Evolutionary conservation across 2,329 filamentous ascomycete species (phyloP), one percentile per base, ranked within the genome.

Genomic region (Pseudocercospora ulei): DNA sequence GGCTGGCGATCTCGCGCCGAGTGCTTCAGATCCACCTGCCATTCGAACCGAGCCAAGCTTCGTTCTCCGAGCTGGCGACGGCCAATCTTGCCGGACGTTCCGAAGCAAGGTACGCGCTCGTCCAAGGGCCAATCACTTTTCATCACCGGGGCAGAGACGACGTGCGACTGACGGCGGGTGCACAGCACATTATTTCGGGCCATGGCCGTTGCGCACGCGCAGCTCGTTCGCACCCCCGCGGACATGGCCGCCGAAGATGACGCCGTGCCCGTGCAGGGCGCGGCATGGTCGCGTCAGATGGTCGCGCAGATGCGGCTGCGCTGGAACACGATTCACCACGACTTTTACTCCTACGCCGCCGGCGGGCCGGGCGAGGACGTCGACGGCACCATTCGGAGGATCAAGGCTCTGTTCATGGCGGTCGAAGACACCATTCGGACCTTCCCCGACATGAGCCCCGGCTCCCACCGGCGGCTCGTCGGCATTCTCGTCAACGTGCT

Each of bases 391-490:
- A 41, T 51, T 12, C 20, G 19, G 4, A 28, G 25, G 13, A 38
- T 51, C 14, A 31, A 31, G 3, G 29, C 19, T 7, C 35, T 49
- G 36, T 47, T 43, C 23, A 3, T 7, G 3, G 41, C 48, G 3
- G 28, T 51, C 9, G 34, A 39, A 16, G 17, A 34, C 22, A 26
- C 41, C 29, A 13, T 42, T 44, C 14, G 14, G 2, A 24, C 28
- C 9, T 39, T 46, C 14, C 39, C 24, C 12, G 22, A 29, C 14
- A 27, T 37, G 26, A 33, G 30, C 27, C 8, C 40, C 28, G 29
- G 17, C 17, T 24, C 30, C 16, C 27, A 35, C 23, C 35, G 33
- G 14, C 30, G 19, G 4, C 14, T 44, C 14, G 14, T 45, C 18
- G 29, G 31, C 23, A 14, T 43, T 23, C 24, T 45, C 9, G 7